Evolutionary conservation across 2,329 filamentous ascomycete species (phyloP).

Genomic region (Coniochaeta prunicola): DNA sequence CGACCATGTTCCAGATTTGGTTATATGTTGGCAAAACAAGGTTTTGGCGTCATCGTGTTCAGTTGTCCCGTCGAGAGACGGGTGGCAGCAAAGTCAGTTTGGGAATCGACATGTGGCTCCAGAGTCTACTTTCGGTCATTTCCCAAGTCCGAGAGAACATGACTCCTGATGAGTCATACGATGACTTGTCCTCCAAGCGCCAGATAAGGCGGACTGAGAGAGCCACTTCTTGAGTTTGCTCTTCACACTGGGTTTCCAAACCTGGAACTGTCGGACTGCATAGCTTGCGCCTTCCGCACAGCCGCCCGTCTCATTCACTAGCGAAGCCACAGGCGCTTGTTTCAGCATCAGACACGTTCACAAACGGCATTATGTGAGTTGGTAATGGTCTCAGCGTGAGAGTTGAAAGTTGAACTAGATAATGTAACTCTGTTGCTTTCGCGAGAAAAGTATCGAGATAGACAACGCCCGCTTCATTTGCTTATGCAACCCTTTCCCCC

Average conservation of each 20-base stretch:
- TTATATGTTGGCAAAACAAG: not conserved
- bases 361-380: too few relatives aligned
- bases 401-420: too few relatives aligned
- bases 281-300: too few relatives aligned
- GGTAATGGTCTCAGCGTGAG: too few relatives aligned
- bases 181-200: not conserved
- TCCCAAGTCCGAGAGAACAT: not conserved
- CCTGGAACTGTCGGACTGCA: not conserved
- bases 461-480: too few relatives aligned
- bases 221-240: not conserved
- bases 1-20: not conserved
- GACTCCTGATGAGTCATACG: not conserved
- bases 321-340: too few relatives aligned
- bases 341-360: too few relatives aligned
- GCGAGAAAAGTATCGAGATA: too few relatives aligned
- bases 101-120: not conserved
- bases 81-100: not conserved
- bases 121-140: not conserved
- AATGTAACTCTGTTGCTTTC: too few relatives aligned
- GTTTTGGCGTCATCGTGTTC: not conserved
- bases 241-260: not conserved
- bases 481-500: too few relatives aligned
- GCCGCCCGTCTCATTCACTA: too few relatives aligned
- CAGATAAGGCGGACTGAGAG: not conserved
- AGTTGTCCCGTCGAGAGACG: not conserved